These are phyloP conservation scores for Oemleria cerasiformis DNA, from an alignment of 306 rosid species.

Conservation along the genomic window DNA sequence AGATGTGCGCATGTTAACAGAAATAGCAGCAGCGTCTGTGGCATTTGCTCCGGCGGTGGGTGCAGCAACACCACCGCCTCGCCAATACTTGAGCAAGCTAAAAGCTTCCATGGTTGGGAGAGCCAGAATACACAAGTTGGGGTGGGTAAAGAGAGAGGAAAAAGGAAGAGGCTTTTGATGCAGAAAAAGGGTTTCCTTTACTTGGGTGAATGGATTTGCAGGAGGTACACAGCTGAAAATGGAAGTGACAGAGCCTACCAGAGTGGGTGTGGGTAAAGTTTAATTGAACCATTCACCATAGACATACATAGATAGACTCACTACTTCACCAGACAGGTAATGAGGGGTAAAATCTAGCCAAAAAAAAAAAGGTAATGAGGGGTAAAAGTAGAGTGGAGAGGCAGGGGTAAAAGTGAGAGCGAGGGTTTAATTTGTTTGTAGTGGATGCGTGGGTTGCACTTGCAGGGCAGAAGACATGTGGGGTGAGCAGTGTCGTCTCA, in stretches of 20 bases:
- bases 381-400: background rate
- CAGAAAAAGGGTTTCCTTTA: background rate
- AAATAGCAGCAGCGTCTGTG: background rate
- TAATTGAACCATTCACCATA: constrained; percentile 2
- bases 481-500: background rate
- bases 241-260: background rate
- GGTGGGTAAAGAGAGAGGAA: background rate
- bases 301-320: background rate
- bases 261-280: constrained; percentile 15
- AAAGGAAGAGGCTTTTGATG: background rate
- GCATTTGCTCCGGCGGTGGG: background rate
- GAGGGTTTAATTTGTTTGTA: background rate
- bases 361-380: no score
- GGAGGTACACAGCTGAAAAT: constrained; percentile 5
- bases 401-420: background rate
- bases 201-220: constrained; percentile 13
- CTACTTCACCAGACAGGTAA: background rate
- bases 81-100: constrained; percentile 91
- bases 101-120: constrained; percentile 99
- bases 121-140: constrained; percentile 62
- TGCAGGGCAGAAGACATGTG: background rate
- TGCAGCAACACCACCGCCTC: constrained; percentile 42
- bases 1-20: background rate
- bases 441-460: background rate
- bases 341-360: constrained; percentile 5